Conservation (phyloP, 768 basidiomycete genomes). For the Mycena leptocephala region DNA sequence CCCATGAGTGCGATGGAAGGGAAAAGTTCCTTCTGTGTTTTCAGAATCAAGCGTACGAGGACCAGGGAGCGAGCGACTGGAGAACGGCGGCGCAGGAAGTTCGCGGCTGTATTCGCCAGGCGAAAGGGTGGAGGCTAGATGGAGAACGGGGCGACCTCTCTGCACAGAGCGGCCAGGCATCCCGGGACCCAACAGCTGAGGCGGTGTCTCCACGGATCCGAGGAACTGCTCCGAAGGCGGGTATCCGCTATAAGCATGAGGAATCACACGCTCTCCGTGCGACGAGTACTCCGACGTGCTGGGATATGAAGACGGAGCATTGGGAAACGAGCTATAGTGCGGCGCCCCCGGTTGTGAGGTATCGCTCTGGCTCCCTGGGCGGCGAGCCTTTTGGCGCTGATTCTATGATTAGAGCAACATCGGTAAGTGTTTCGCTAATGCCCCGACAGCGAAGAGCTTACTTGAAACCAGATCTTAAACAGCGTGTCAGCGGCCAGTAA, state of each 20-base stretch:
- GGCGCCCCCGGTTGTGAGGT: constrained; percentile 68
- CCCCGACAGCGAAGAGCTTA: constrained; percentile 50
- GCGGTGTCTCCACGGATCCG: constrained; percentile 52
- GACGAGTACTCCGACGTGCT: constrained; percentile 38
- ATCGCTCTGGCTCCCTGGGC: constrained; percentile 76
- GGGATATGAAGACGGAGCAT: constrained; percentile 53
- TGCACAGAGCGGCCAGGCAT: constrained; percentile 60
- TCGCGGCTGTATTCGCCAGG: constrained; percentile 11
- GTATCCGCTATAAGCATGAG: constrained; percentile 36
- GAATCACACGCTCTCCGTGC: constrained; percentile 30
- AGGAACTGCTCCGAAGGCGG: constrained; percentile 47
- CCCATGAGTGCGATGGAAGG: constrained; percentile 31
- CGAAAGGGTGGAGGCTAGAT: constrained; percentile 10
- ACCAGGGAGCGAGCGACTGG: constrained; percentile 28
- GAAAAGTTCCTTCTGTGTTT: neutral
- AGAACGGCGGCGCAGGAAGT: constrained; percentile 18
- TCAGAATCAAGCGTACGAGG: constrained; percentile 29
- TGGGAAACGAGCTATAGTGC: constrained; percentile 77
- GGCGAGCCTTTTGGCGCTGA: constrained; percentile 89
- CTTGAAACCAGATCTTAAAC: constrained; percentile 91
- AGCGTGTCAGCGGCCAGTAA: constrained; percentile 29
- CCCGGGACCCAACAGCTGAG: constrained; percentile 69
- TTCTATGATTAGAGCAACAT: constrained; percentile 65
- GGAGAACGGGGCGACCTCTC: constrained; percentile 37
- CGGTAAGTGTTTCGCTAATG: constrained; percentile 38